Evolutionary conservation across 495 filamentous ascomycete genomes (phyloP), one percentile per base, ranked within the genome.

Genomic region (Daldinia decipiens): DNA sequence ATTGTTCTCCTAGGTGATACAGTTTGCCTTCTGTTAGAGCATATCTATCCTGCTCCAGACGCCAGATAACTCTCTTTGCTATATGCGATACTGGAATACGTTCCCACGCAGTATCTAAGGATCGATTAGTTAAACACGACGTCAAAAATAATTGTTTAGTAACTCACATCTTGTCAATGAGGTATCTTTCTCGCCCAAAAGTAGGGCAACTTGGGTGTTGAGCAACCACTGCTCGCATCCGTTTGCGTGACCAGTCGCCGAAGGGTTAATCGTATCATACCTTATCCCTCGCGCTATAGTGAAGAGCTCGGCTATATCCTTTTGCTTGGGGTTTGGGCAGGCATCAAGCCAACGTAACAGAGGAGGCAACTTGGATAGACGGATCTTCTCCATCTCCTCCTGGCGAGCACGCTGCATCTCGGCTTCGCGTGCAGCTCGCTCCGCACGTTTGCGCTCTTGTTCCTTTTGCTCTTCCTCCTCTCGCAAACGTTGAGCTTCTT

Each of bases 131-230:
- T 50, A 40, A 19, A 34, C 50, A 12, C 27, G 27, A 24, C 8
- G 9, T 38, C 34, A 26, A 26, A 13, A 58, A 29, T 15, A 15
- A 19, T 26, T 58, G 32, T 31, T 11, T 31, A 36, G 51, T n/a
- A 39, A 82, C 87, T 83, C 79, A 90, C 88, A 94, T 80, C 90
- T 87, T 24, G 89, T 88, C 31, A 94, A 82, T 40, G 89, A 85
- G 21, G 92, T 82, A 72, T 94, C 91, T 76, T 92, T 92, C 56
- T 92, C 90, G 32, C 91, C 92, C 31, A 94, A 81, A 26, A 94
- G 81, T 17, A 92, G 86, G 17, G 91, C 91, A 62, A 89, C 89
- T 72, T 94, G 86, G 50, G 90, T 89, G 68, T 93, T 94, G 31
- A 92, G 87, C 70, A 93, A 82, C 91, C 92, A 94, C 76, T 87